Base-by-base conservation (phyloP, 768 basidiomycete species). In the Brasilioporus rufonigricans region DNA sequence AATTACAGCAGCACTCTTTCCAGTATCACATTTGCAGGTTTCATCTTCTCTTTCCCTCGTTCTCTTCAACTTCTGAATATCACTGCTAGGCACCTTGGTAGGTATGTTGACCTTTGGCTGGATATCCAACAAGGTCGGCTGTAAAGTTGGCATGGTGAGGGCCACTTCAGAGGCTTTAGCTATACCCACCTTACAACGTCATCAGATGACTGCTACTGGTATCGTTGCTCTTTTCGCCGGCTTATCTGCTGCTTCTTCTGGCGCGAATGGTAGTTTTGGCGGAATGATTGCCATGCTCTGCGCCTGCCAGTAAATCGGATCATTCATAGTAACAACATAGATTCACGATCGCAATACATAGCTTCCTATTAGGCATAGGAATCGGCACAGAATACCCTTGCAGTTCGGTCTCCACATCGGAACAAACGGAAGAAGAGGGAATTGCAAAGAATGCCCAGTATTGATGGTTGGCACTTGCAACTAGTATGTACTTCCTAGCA, bases 361-460 rank as follows among this genome's bases (percentile, higher is more conserved):
- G 91, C 8, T 95, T 95, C 76, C 70, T 97, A 1, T 77, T 94
- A 43, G 95, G 95, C 35, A 87, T 95, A 50, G 93, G 93, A 23
- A 79, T 93, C 0, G 91, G 92, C 5, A 90, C 89, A 5, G 90
- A 91, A 69, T 95, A 95, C 60, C 94, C 94, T 8, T 91, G 91
- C 58, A 93, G 94, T 24, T 89, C 87, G 0, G 91, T 93, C 16
- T 89, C 92, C 5, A 87, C 87, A 8, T 87, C 91, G 2, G 95
- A 97, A 65, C 90, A 93, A 64, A 89, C 92, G 3, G 95, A 97
- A 68, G 89, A 91, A 68, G 77, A 82, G 10, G 83, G 81, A 10
- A 87, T 96, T 62, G 77, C 71, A 60, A 92, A 90, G 72, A 84
- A 84, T 50, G 80, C 88, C 5, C 94, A 93, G 64, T 88, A 95